Evolutionary conservation across 1,139 yeast species (phyloP).

Genomic region (Debaryomyces robertsiae): DNA sequence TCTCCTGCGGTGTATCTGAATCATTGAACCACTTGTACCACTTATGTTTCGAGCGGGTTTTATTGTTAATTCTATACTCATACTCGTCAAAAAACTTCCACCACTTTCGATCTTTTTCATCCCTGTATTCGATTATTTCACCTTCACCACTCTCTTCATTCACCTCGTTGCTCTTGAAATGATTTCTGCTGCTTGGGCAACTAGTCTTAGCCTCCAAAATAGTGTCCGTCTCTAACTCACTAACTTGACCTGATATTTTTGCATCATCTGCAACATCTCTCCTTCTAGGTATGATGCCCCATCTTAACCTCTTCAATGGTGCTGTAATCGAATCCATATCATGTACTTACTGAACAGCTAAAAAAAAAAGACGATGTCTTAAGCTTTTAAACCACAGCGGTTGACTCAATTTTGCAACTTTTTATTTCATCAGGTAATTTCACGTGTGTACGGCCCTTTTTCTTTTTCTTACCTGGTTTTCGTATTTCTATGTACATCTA

Average conservation of each 20-base stretch:
- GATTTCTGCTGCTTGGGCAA: constrained; percentile 1
- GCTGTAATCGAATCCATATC: not conserved
- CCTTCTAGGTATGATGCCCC: constrained; percentile 52
- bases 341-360: not conserved
- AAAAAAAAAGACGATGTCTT: not conserved
- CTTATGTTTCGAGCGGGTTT: constrained; percentile 40
- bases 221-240: not conserved
- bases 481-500: not conserved
- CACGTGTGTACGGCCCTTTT: constrained; percentile 1
- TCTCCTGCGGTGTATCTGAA: constrained; percentile 57
- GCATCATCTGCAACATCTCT: constrained; percentile 47
- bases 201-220: constrained; percentile 12
- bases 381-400: not conserved
- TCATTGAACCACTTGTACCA: constrained; percentile 71
- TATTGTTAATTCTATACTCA: constrained; percentile 52
- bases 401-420: not conserved
- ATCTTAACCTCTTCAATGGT: constrained; percentile 25
- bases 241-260: constrained; percentile 11
- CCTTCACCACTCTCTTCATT: not conserved
- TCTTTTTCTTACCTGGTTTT: no score
- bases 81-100: constrained; percentile 43
- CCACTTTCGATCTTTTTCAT: constrained; percentile 65
- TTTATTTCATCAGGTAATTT: constrained; percentile 2
- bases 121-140: constrained; percentile 48
- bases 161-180: constrained; percentile 1